phyloP scores from a whole-genome alignment of 2,329 filamentous ascomycete genomes.

The Aspergillus piperis region DNA sequence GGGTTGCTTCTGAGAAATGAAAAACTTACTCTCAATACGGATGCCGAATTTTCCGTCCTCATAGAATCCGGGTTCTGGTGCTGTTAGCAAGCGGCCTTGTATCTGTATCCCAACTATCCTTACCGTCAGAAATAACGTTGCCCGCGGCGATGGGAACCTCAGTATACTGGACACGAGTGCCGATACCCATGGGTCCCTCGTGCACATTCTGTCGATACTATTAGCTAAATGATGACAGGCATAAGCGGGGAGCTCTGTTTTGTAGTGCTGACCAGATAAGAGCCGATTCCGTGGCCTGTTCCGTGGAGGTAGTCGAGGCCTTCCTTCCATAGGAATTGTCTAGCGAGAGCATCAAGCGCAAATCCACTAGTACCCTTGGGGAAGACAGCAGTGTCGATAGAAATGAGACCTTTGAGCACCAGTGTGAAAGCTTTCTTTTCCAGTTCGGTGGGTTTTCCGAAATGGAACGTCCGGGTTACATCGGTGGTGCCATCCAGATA shows the following conservation, averaged over 20 bases:
- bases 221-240: constrained; percentile 20
- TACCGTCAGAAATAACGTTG: constrained; percentile 85
- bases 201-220: constrained; percentile 70
- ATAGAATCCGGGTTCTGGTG: constrained; percentile 84
- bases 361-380: constrained; percentile 95
- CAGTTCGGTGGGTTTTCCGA: constrained; percentile 77
- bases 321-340: constrained; percentile 89
- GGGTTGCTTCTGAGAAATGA: too few species aligned
- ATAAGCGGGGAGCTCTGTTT: neutral
- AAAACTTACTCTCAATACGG: constrained; percentile 74
- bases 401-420: constrained; percentile 91
- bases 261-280: constrained; percentile 62
- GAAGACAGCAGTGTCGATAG: constrained; percentile 81
- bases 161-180: constrained; percentile 84
- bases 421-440: constrained; percentile 91
- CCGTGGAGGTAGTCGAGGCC: constrained; percentile 95
- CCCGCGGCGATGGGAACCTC: constrained; percentile 88
- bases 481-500: constrained; percentile 95
- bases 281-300: constrained; percentile 93
- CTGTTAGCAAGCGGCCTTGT: constrained; percentile 17
- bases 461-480: constrained; percentile 90
- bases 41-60: constrained; percentile 95
- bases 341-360: constrained; percentile 82
- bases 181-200: constrained; percentile 94
- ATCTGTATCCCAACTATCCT: constrained; percentile 6